Base-by-base conservation (phyloP, 305 asterid species). In the Rubia occidens region DNA sequence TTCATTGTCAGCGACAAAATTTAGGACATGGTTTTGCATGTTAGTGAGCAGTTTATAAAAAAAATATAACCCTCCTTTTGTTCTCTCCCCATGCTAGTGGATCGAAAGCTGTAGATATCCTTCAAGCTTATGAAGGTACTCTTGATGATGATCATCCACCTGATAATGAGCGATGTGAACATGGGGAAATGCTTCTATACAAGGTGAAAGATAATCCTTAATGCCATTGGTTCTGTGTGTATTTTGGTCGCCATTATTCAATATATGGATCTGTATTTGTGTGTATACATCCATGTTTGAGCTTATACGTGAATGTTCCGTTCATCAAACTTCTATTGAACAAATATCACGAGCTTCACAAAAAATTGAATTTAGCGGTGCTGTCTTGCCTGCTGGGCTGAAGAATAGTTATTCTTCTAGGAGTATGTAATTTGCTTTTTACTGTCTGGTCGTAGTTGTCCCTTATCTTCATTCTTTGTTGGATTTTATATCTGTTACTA, bases 71-170 rank as follows among this genome's bases (percentile, higher is more conserved):
- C 4, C 64, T 79, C 45, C 72, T 78, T 51, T 71, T 55, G 32
- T 55, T 55, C 11, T 58, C 15, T 58, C 32, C 35, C 17, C 17
- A 20, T 63, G 74, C 59, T 73, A 95, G 99, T 86, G 97, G 82
- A 79, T 82, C 88, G 64, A 95, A 95, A 83, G 96, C 99, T 35
- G 87, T 89, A 73, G 99, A 91, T 79, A 88, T 91, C 80, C 96
- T 95, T 74, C 95, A 94, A 80, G 99, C 99, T 18, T 94, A 87
- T 83, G 99, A 94, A 86, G 99, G 99, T 80, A 94, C 99, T 77
- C 90, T 91, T 35, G 99, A 91, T 75, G 96, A 95, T 75, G 99
- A 91, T 72, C 85, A 91, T 79, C 99, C 98, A 73, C 97, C 99
- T 73, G 96, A 89, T 71, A 91, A 81, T 81, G 99, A 91, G 78